Conservation (phyloP, 2,329 filamentous ascomycete genomes). For the Arthrinium puccinioides region DNA sequence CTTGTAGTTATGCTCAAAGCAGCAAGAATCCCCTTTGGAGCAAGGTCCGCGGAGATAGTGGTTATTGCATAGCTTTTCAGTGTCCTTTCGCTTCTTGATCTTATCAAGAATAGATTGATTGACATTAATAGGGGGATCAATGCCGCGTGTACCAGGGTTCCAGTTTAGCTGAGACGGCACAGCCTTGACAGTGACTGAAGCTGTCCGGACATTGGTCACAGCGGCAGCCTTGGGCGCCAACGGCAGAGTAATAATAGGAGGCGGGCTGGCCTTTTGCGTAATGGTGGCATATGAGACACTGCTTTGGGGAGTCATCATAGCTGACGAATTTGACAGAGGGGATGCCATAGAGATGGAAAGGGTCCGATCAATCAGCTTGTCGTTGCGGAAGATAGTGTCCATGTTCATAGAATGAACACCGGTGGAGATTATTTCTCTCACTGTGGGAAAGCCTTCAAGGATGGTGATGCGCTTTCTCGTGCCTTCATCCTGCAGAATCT, state of each 20-base stretch:
- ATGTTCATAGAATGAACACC: slow-evolving; percentile 39
- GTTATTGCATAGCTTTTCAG: slow-evolving; percentile 54
- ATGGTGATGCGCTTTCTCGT: slow-evolving; percentile 40
- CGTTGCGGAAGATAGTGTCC: slow-evolving; percentile 44
- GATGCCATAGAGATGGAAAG: slow-evolving; percentile 16
- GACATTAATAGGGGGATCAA: slow-evolving; percentile 44
- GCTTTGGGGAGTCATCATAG: slow-evolving; percentile 7
- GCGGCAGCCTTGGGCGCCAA: slow-evolving; percentile 25
- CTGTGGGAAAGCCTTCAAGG: slow-evolving; percentile 45
- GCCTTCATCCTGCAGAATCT: slow-evolving; percentile 38
- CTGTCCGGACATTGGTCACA: slow-evolving; percentile 9
- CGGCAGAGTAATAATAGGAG: slow-evolving; percentile 35
- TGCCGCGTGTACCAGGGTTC: slow-evolving; percentile 46
- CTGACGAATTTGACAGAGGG: slow-evolving; percentile 17
- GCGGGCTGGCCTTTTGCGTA: slow-evolving; percentile 32
- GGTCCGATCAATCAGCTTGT: slow-evolving; percentile 38
- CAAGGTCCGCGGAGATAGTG: slow-evolving; percentile 53
- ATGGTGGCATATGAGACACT: slow-evolving; percentile 32
- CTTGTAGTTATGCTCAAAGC: slow-evolving; percentile 49
- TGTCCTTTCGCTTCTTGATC: slow-evolving; percentile 48
- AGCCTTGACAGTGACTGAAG: slow-evolving; percentile 7
- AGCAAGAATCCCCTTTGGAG: slow-evolving; percentile 44
- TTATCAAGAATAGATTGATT: slow-evolving; percentile 39
- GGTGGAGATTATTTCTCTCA: slow-evolving; percentile 40
- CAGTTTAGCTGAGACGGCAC: slow-evolving; percentile 31